Evolutionary conservation across 2,329 filamentous ascomycete genomes (phyloP).

Genomic region (Paraconiothyrium brasiliense): DNA sequence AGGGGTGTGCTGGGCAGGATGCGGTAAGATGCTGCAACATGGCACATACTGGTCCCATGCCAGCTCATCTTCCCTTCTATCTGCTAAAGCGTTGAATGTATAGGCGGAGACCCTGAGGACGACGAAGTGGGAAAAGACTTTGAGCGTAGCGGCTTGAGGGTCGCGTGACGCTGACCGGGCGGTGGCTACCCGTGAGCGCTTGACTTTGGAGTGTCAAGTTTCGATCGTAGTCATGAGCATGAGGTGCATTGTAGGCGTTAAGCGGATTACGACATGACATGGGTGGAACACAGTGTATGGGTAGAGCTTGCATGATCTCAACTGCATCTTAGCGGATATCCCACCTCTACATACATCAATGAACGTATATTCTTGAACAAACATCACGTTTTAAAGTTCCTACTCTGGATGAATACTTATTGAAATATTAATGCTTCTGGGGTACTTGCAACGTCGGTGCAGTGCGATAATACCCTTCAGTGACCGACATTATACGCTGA

Average conservation of each 20-base stretch:
- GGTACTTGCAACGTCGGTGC: too few species aligned
- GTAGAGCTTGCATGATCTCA: neutral
- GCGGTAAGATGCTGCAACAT: constrained; percentile 15
- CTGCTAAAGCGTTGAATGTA: neutral
- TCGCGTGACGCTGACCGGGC: neutral
- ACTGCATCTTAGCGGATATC: neutral
- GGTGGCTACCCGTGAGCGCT: neutral
- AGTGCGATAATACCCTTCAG: too few species aligned
- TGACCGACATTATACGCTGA: too few species aligned
- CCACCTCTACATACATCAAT: neutral
- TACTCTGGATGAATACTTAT: too few species aligned
- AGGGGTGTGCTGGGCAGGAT: constrained; percentile 52
- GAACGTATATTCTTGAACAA: neutral
- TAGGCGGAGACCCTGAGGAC: neutral
- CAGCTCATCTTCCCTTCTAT: neutral
- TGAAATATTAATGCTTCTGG: neutral
- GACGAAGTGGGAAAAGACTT: neutral
- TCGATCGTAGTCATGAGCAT: too few species aligned
- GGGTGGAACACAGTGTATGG: neutral
- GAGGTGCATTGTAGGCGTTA: neutral
- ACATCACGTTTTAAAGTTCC: too few species aligned
- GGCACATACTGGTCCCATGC: neutral
- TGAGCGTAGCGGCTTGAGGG: neutral
- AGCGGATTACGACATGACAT: constrained; percentile 19
- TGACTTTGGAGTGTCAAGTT: neutral